Base-by-base conservation (phyloP, 2,329 filamentous ascomycete genomes). In the Alternaria dauci region DNA sequence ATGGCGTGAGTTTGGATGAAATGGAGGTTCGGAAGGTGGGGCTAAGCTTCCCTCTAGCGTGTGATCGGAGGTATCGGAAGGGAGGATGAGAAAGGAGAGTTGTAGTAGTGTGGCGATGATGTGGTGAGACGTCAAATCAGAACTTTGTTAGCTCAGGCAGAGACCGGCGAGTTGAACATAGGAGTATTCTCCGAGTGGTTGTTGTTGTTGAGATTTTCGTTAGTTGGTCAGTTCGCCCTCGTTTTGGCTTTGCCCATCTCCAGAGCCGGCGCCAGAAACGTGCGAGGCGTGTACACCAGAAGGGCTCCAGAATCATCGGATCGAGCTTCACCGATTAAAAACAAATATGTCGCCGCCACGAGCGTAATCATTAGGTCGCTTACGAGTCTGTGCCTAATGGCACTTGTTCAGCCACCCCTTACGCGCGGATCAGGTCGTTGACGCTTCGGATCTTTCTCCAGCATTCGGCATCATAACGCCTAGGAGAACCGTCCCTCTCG, bases 291-390 rank as follows among this genome's bases (percentile, higher is more conserved):
- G 39, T 25, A 30, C 46, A 23, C 30, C 20, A 50, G 46, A 38
- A 50, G 46, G 23, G 46, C 46, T 16, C 32, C 32, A 50, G 46
- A 50, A 34, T 14, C 46, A 36, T 50, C 46, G 30, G 46, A 50
- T 36, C 14, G 9, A n/a, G 30, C 46, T 36, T 50, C 8, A 12
- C 20, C 30, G 46, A 50, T 12, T 16, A 36, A 50, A 50, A 50
- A 38, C 32, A 38, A 25, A 38, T 25, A 7, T 26, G 23, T 25
- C 7, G 8, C 4, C 4, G 32, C 9, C 46, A 30, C 46, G 30
- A 25, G n/a, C 20, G 20, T 11, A 14, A 2, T 7, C 20, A 26
- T 26, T 26, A 25, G 26, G 9, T 14, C 39, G 39, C 41, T 26
- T 23, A 41, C 12, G 46, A 23, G 46, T 50, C 46, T 8, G 46